Conservation (phyloP, 108 stramenopile species). For the Pseudonitzschia pungens region DNA sequence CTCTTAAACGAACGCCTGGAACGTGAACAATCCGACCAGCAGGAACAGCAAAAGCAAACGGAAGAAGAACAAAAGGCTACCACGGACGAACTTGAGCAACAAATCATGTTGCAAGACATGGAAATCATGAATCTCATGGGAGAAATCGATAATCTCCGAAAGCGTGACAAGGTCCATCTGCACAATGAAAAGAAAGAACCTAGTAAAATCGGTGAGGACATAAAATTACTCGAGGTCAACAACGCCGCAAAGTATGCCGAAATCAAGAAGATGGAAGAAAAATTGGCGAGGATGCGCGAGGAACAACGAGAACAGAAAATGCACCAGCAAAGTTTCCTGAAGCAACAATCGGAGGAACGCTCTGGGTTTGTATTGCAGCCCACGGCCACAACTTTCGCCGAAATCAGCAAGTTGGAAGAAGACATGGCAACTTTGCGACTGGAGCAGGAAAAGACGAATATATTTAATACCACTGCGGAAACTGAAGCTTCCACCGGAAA, state of each 20-base stretch:
- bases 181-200: not conserved
- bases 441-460: not conserved
- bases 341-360: not conserved
- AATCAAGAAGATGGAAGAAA: conserved; percentile 24
- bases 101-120: conserved; percentile 10
- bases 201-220: not conserved
- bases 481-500: not conserved
- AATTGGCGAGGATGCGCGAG: conserved; percentile 10
- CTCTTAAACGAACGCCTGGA: conserved; percentile 5
- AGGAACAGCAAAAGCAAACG: not conserved
- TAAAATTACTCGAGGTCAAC: not conserved
- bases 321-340: not conserved
- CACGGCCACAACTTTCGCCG: conserved; percentile 55
- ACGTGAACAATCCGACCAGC: not conserved
- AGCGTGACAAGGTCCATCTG: not conserved
- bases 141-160: not conserved
- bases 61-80: not conserved
- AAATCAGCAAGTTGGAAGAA: not conserved
- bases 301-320: conserved; percentile 15
- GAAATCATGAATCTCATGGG: conserved; percentile 9
- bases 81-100: conserved; percentile 10
- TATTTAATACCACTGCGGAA: no score
- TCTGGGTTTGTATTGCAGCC: conserved; percentile 51
- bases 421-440: not conserved
- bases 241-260: conserved; percentile 29